These are phyloP conservation scores for Acanthamoeba pearcei DNA, from an alignment of 208 protist genomes.

Conservation along the genomic window DNA sequence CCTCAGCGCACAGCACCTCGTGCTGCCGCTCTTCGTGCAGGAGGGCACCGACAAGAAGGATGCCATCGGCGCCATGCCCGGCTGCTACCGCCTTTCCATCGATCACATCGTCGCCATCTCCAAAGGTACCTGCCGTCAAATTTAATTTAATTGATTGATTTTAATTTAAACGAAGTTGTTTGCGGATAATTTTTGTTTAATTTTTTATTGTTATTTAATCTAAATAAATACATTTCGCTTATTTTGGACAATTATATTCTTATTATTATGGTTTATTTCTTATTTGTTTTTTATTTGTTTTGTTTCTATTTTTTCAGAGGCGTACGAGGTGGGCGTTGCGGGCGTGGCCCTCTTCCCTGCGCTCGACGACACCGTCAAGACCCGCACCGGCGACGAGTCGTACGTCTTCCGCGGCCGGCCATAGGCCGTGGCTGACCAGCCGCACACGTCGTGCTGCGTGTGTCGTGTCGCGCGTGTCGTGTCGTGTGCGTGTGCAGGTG, in stretches of 20 bases:
- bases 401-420: slow-evolving; percentile 46
- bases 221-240: not conserved
- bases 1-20: slow-evolving; percentile 77
- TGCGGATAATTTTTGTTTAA: too few species aligned
- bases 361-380: slow-evolving; percentile 52
- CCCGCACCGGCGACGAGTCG: slow-evolving; percentile 51
- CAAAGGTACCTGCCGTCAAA: slow-evolving; percentile 11
- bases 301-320: slow-evolving; percentile 2
- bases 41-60: slow-evolving; percentile 75
- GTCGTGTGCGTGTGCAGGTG: slow-evolving; percentile 33
- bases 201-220: too few species aligned
- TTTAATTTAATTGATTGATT: too few species aligned
- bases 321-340: slow-evolving; percentile 65
- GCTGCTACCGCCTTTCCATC: slow-evolving; percentile 79
- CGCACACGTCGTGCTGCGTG: too few species aligned
- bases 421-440: not conserved
- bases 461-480: not conserved
- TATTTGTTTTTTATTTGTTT: too few species aligned
- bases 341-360: slow-evolving; percentile 71
- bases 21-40: slow-evolving; percentile 83
- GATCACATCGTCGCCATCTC: slow-evolving; percentile 75
- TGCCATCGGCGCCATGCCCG: slow-evolving; percentile 81
- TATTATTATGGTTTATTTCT: too few species aligned
- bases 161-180: too few species aligned
- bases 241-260: not conserved